phyloP scores from a whole-genome alignment of 1,284 basidiomycete genomes.

The Fistulinella staudtii region DNA sequence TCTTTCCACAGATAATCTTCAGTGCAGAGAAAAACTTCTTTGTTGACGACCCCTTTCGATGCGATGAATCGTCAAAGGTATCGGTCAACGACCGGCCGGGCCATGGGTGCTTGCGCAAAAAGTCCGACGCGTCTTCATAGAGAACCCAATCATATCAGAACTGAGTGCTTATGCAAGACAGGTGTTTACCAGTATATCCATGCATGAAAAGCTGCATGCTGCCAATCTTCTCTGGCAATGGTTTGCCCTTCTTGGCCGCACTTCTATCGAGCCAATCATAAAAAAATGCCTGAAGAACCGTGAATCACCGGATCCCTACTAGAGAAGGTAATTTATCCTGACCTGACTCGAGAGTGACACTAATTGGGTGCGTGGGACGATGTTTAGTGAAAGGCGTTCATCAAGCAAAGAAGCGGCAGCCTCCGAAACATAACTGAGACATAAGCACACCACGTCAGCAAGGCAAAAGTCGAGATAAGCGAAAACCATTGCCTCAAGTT shows the following conservation, averaged over 20 bases:
- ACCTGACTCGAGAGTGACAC: conserved; percentile 79
- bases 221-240: conserved; percentile 81
- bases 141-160: background rate
- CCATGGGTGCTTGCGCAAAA: conserved; percentile 82
- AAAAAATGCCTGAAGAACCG: conserved; percentile 65
- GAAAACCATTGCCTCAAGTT: conserved; percentile 61
- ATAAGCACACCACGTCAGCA: conserved; percentile 2
- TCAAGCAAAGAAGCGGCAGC: conserved; percentile 87
- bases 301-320: conserved; percentile 8
- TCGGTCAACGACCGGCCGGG: conserved; percentile 81
- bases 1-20: conserved; percentile 75
- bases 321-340: conserved; percentile 22
- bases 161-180: background rate
- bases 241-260: conserved; percentile 75
- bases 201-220: conserved; percentile 88
- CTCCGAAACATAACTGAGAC: conserved; percentile 59
- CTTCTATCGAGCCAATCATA: conserved; percentile 85
- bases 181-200: conserved; percentile 65
- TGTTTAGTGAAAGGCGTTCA: conserved; percentile 65
- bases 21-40: conserved; percentile 65
- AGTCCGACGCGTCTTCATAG: conserved; percentile 75
- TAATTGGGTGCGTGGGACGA: conserved; percentile 85
- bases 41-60: conserved; percentile 58
- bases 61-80: conserved; percentile 78
- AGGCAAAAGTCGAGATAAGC: background rate